Evolutionary conservation across 768 basidiomycete genomes (phyloP).

Genomic region (Russula earlei): DNA sequence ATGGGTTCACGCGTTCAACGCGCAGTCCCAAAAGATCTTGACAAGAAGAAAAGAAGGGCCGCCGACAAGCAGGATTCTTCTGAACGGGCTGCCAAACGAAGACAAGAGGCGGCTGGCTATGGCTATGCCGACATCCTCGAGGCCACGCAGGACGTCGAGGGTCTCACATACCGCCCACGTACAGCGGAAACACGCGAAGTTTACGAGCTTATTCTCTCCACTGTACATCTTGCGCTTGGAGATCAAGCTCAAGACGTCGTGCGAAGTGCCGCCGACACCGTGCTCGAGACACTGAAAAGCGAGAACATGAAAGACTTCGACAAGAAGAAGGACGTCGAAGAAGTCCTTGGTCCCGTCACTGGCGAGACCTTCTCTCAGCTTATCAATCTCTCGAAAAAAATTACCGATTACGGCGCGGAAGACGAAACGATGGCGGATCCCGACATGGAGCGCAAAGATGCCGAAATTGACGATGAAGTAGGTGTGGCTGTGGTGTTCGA

Average conservation of each 20-base stretch:
- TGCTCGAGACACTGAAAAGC: conserved; percentile 81
- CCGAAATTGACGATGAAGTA: conserved; percentile 88
- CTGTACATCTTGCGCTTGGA: conserved; percentile 75
- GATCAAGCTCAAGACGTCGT: conserved; percentile 96
- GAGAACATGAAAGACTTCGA: conserved; percentile 91
- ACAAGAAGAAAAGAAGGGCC: conserved; percentile 90
- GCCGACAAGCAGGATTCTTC: conserved; percentile 46
- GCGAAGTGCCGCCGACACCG: conserved; percentile 88
- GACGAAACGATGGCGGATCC: conserved; percentile 74
- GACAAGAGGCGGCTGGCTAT: conserved; percentile 54
- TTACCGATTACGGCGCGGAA: conserved; percentile 90
- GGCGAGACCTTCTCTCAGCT: conserved; percentile 77
- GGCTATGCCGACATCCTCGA: conserved; percentile 90
- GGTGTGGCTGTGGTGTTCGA: conserved; percentile 99
- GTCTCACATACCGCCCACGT: conserved; percentile 83
- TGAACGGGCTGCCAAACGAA: conserved; percentile 50
- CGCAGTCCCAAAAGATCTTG: conserved; percentile 76
- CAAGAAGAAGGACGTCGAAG: conserved; percentile 91
- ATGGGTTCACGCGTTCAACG: conserved; percentile 91
- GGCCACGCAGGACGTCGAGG: conserved; percentile 88
- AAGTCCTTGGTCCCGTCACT: conserved; percentile 55
- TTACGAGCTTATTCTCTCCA: conserved; percentile 82
- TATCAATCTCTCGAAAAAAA: conserved; percentile 81
- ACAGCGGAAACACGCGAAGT: conserved; percentile 92
- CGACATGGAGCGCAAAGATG: conserved; percentile 72